Evolutionary conservation across 345 rosid genomes (phyloP), one percentile per base, ranked within the genome.

Genomic region (Iberis pinnata): DNA sequence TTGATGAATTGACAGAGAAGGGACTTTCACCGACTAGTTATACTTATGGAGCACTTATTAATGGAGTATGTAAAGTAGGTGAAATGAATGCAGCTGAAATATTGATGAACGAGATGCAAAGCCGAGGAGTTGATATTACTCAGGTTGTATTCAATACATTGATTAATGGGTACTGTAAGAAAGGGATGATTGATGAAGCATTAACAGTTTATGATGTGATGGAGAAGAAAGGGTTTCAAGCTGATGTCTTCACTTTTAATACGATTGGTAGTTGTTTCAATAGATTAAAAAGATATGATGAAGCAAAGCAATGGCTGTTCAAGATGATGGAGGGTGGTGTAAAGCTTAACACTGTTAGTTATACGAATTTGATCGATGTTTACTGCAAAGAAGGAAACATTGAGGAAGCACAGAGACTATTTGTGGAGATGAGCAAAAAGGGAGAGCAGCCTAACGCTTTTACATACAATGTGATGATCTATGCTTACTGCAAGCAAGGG

Each of bases 301-400:
- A 89, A 64, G 98, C 89, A 24, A 84, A 84, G 76, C 60, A 41
- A 39, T 71, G 80, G 76, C 54, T 89, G 40, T 74, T 76, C 49
- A 59, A 56, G 46, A 79, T 86, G 87, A 58, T 65, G 29, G 95
- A 82, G 25, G 67, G 48, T 37, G 81, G 78, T 26, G 35, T 75
- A 49, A 58, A 39, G 36, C 78, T 75, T 49, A 86, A 77, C 70
- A 72, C 55, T 4, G 85, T 84, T 47, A 82, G 73, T 65, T 74
- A 65, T 55, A 79, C 92, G 32, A 87, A 77, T 49, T 60, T 90
- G 73, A 80, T 89, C 14, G 73, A 74, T 71, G 80, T 90, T 60
- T 76, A 71, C 64, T 79, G 89, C 74, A 87, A 80, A 64, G 88
- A 90, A 72, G 92, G 92, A 42, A 82, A 84, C 70, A 14, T 87